phyloP scores from a whole-genome alignment of 768 basidiomycete species.

The Naganishia vishniacii region DNA sequence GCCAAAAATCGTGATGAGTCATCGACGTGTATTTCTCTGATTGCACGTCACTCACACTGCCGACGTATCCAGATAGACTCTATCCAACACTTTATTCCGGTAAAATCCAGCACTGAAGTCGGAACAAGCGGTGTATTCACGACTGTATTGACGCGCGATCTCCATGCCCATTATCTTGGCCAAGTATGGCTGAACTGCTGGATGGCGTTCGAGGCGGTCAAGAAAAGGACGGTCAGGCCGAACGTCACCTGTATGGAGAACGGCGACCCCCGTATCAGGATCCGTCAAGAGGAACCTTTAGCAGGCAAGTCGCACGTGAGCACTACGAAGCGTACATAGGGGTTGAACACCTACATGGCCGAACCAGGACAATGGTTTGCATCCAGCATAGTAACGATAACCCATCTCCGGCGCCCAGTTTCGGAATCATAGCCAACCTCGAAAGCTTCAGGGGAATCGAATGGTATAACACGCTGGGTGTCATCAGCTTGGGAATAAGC shows the following conservation, averaged over 20 bases:
- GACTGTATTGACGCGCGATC: not conserved
- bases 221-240: conserved; percentile 80
- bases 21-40: too few relatives aligned
- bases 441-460: conserved; percentile 48
- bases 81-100: conserved; percentile 53
- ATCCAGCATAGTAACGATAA: conserved; percentile 58
- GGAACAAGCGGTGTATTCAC: too few relatives aligned
- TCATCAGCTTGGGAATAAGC: not conserved
- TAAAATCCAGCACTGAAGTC: not conserved
- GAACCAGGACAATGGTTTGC: conserved; percentile 95
- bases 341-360: conserved; percentile 62
- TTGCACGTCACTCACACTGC: conserved; percentile 36
- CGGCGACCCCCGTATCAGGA: conserved; percentile 53
- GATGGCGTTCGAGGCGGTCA: conserved; percentile 62
- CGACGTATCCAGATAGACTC: conserved; percentile 77
- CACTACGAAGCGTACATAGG: conserved; percentile 12
- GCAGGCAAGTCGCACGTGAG: not conserved
- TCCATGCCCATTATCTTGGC: conserved; percentile 11
- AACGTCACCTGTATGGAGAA: conserved; percentile 91
- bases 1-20: too few relatives aligned
- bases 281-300: conserved; percentile 73
- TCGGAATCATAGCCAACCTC: conserved; percentile 55
- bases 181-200: conserved; percentile 35
- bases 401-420: not conserved
- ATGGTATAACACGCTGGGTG: conserved; percentile 47